These are phyloP conservation scores for Aschersonia sp. DNA, from an alignment of 2,329 filamentous ascomycete species.

Conservation along the genomic window DNA sequence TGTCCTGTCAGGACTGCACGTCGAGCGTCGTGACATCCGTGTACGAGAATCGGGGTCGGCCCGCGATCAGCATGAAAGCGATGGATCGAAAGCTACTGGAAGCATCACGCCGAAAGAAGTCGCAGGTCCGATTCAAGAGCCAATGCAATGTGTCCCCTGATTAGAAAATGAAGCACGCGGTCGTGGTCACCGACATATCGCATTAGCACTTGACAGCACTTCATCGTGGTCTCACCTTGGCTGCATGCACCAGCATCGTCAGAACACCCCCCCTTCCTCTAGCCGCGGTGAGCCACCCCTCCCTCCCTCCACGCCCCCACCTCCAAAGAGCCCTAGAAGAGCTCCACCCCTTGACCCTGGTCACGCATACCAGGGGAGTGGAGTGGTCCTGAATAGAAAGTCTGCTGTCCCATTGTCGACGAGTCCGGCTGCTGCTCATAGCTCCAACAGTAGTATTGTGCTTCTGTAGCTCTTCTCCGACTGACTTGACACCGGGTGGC, in stretches of 20 bases:
- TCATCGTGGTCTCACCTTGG: background rate
- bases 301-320: conserved; percentile 1
- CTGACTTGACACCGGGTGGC: background rate
- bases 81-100: background rate
- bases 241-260: background rate
- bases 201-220: background rate
- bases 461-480: background rate
- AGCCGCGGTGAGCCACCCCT: conserved; percentile 1
- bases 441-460: background rate
- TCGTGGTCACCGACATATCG: too few relatives aligned
- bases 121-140: too few relatives aligned
- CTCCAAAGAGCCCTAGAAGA: too few relatives aligned
- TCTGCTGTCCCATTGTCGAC: conserved; percentile 2
- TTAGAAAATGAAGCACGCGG: too few relatives aligned
- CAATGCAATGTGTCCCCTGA: too few relatives aligned
- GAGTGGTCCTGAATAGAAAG: background rate
- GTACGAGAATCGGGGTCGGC: background rate
- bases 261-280: conserved; percentile 2
- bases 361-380: background rate
- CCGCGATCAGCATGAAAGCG: background rate
- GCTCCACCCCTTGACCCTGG: too few relatives aligned
- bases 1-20: background rate
- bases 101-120: background rate
- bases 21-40: background rate
- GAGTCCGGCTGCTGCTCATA: conserved; percentile 2